Conservation (phyloP, 768 basidiomycete genomes). For the Suillus alpinus region DNA sequence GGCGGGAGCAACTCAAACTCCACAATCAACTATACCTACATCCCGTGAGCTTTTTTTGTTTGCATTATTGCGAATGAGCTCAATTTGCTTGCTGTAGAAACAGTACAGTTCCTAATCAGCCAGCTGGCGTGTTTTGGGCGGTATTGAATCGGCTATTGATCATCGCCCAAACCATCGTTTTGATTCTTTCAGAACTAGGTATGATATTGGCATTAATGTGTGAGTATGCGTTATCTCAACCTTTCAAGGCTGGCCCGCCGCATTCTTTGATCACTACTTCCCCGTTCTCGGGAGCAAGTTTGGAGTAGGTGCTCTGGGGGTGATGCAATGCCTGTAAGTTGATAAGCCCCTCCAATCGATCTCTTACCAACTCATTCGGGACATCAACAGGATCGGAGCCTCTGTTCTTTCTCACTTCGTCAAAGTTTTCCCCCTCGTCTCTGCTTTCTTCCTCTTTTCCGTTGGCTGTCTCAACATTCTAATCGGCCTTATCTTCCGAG, state of each 20-base stretch:
- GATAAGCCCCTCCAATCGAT: not conserved
- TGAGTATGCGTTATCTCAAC: not conserved
- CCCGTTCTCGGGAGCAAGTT: constrained; percentile 86
- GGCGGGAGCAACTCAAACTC: constrained; percentile 36
- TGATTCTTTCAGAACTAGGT: constrained; percentile 50
- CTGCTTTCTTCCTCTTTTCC: constrained; percentile 83
- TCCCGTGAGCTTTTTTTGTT: constrained; percentile 53
- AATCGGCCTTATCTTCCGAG: constrained; percentile 77
- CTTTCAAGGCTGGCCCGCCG: constrained; percentile 57
- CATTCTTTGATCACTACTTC: constrained; percentile 85
- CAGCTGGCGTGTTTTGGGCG: constrained; percentile 91
- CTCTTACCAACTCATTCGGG: not conserved
- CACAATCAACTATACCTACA: constrained; percentile 70
- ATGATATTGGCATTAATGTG: constrained; percentile 19
- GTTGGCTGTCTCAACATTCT: constrained; percentile 82
- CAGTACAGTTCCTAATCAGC: constrained; percentile 90
- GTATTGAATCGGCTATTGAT: constrained; percentile 84
- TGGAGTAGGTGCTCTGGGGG: constrained; percentile 83
- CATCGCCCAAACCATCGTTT: constrained; percentile 73
- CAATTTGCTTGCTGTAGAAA: constrained; percentile 35
- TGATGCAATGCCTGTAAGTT: constrained; percentile 80
- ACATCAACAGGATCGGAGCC: constrained; percentile 51
- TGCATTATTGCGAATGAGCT: not conserved
- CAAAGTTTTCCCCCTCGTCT: constrained; percentile 80
- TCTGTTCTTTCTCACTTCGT: constrained; percentile 76